Evolutionary conservation across 1,139 yeast genomes (phyloP), one percentile per base, ranked within the genome.

Genomic region (Candida buenavistaensis): DNA sequence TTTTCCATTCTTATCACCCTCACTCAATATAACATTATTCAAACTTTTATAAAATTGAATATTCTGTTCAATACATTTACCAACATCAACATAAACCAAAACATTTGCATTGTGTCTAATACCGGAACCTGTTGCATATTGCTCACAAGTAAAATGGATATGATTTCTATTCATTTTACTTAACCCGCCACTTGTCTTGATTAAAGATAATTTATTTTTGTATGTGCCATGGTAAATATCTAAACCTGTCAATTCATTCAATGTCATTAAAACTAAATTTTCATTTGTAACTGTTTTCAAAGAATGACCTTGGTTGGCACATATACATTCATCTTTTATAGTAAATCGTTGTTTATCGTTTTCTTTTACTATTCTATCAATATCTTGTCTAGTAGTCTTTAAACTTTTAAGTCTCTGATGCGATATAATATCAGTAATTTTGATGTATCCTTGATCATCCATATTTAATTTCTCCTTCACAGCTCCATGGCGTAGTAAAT

Each of bases 261-360:
- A 22, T n/a, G 50, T 44, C 15, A 67, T 43, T 16, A 29, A 25
- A 11, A 39, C 68, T 15, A 75, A 69, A 24, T 74, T 74, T 11
- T 51, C 52, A 22, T 72, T 70, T 11, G 43, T 45, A 0, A 83
- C 72, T 1, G 61, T 52, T 17, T 58, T 47, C 10, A 92, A 62
- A 0, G 95, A 80, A 56, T 92, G 98, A 6, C 98, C 98, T 57
- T 92, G 98, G 37, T 82, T 82, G 2, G 98, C 98, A 52, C 97
- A 78, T 10, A 92, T 83, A 24, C 22, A 35, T 33, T 39, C 48
- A 3, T 43, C 52, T 13, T 49, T 57, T 27, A 77, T 51, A 14
- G 68, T 61, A 58, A 81, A 92, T 40, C 98, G 59, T 48, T 81
- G 70, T 58, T 92, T 92, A 38, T 72, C 78, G 50, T 90, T 85